Evolutionary conservation across 2,329 filamentous ascomycete species (phyloP), one percentile per base, ranked within the genome.

Genomic region (Alternaria postmessia): DNA sequence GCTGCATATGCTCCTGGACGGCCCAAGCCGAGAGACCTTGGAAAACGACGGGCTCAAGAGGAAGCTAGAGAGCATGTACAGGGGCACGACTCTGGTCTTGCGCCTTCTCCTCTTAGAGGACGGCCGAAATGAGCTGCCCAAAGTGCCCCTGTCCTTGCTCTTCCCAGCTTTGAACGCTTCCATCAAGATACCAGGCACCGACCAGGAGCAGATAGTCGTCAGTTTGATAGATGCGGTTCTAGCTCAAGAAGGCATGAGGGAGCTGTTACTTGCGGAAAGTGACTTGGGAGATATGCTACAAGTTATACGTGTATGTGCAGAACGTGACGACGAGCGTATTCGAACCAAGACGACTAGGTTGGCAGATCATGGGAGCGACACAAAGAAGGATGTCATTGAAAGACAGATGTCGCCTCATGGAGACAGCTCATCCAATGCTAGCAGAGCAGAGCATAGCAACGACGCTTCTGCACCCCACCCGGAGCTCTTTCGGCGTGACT

Each of bases 221-320:
- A 70, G 81, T 82, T 57, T 85, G 83, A 61, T 78, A 11, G 59
- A 72, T 47, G 63, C 69, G 5, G 66, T 78, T 7, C 57, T 79
- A 5, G 82, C 81, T 8, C 78, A 84, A 47, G 82, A 83, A 20
- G 81, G 81, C 20, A 75, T 90, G 46, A 87, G 87, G 63, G 79
- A 80, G 14, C 79, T 89, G 48, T 77, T 91, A 22, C 78, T 85
- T 44, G 86, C 89, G 42, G 88, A 90, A 57, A 88, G 90, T 68
- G 88, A 91, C 71, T 90, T 89, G 88, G 82, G 84, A 2, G 77
- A 83, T 5, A 81, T 90, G 57, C 82, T 91, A 18, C 81, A 86
- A 20, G 84, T 90, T 18, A 86, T 87, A 2, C 80, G 81, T 4
- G 83, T 83, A 55, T 91, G 89, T 52, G 69, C 71, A 22, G 74